Evolutionary conservation across 345 rosid species (phyloP).

Genomic region (Salix brachista): DNA sequence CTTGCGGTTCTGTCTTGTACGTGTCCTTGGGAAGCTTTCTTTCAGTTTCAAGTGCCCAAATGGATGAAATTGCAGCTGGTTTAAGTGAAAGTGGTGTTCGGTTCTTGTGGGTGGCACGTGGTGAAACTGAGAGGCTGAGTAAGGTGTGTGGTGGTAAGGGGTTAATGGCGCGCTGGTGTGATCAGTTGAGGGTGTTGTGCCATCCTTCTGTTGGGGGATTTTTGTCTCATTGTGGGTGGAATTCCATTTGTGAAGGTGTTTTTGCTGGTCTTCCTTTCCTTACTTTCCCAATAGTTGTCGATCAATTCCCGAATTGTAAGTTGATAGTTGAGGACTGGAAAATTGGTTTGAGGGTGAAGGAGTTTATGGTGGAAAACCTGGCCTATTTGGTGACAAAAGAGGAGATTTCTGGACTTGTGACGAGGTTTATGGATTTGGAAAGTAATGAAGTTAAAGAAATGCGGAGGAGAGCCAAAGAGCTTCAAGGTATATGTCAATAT

Average conservation of each 20-base stretch:
- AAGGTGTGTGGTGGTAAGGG: slow-evolving; percentile 6
- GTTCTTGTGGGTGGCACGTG: slow-evolving; percentile 10
- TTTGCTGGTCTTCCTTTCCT: slow-evolving; percentile 15
- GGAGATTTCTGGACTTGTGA: slow-evolving; percentile 26
- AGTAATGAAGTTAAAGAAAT: slow-evolving; percentile 26
- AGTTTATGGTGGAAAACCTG: not conserved
- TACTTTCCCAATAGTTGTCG: slow-evolving; percentile 3
- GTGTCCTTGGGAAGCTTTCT: slow-evolving; percentile 10
- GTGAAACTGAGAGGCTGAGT: not conserved
- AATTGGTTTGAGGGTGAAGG: slow-evolving; percentile 7
- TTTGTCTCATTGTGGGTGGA: slow-evolving; percentile 19
- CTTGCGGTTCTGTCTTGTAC: slow-evolving; percentile 4
- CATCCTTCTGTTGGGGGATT: slow-evolving; percentile 16
- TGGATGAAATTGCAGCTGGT: slow-evolving; percentile 14
- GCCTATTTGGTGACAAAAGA: slow-evolving; percentile 31
- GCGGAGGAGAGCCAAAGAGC: slow-evolving; percentile 28
- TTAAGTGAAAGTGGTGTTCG: not conserved
- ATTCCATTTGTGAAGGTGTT: slow-evolving; percentile 5
- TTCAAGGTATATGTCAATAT: slow-evolving; percentile 20
- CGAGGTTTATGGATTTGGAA: slow-evolving; percentile 12
- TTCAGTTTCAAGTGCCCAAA: slow-evolving; percentile 6
- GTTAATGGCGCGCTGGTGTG: slow-evolving; percentile 15
- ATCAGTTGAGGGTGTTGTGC: not conserved
- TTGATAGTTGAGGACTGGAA: slow-evolving; percentile 8
- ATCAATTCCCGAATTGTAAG: not conserved